A percentile compares a stretch with the other conserved stretches of the same genome.
Evolutionary conservation across 805 yeast genomes (phyloP).

Genomic region (Lipomyces spencermartinsiae): DNA sequence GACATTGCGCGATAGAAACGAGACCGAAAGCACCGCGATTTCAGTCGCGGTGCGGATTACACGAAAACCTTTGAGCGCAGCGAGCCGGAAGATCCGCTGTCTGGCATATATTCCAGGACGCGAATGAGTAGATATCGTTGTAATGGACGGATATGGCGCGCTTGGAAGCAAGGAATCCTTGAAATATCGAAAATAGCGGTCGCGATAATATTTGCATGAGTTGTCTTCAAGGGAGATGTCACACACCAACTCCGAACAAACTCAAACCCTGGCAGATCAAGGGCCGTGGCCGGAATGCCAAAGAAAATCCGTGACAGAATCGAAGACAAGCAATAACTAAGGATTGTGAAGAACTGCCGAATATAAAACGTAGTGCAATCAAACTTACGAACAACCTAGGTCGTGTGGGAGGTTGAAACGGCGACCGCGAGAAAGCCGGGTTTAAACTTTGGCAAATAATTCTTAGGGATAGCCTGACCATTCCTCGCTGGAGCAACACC

Average conservation of each 20-base stretch:
- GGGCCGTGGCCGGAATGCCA: background rate
- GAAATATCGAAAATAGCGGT: background rate
- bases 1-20: conserved; percentile 5
- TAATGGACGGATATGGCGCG: background rate
- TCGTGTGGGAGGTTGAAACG: too few species aligned
- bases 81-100: too few species aligned
- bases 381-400: too few species aligned
- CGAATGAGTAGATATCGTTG: background rate
- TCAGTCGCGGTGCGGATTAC: background rate
- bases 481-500: too few species aligned
- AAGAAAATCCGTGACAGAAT: background rate
- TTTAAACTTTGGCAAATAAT: too few species aligned
- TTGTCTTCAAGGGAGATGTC: background rate
- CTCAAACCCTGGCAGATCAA: background rate
- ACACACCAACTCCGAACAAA: background rate
- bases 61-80: too few species aligned
- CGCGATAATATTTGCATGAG: background rate
- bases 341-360: too few species aligned
- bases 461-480: too few species aligned
- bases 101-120: background rate
- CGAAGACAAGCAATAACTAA: too few species aligned
- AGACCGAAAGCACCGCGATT: background rate
- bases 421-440: too few species aligned
- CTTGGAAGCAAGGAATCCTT: background rate
- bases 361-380: too few species aligned